Evolutionary conservation across 192 early-diverging fungal genomes (phyloP).

Genomic region (Phlyctochytrium arcticum): DNA sequence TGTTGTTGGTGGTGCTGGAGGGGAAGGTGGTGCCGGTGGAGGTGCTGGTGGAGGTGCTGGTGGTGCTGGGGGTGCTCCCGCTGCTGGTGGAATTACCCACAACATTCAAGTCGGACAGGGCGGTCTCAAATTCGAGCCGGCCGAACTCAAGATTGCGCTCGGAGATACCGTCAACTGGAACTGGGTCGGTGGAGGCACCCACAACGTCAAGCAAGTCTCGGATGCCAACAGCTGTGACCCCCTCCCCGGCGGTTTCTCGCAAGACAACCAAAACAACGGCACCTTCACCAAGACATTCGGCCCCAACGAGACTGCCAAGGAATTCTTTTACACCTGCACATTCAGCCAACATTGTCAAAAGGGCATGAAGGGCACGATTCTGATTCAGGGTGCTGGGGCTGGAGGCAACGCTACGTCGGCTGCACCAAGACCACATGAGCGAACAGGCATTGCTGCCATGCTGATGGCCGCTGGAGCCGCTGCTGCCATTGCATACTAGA

Average conservation of each 20-base stretch:
- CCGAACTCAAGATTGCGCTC: constrained; percentile 1
- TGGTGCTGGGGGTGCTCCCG: background rate
- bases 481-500: too few species aligned
- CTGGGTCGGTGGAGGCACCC: background rate
- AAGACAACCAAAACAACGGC: constrained; percentile 1
- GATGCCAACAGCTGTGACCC: constrained; percentile 1
- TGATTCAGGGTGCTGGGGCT: background rate
- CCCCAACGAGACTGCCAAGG: constrained; percentile 5
- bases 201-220: constrained; percentile 28
- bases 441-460: too few species aligned
- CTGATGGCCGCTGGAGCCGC: too few species aligned
- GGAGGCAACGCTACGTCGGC: background rate
- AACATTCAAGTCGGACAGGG: constrained; percentile 5
- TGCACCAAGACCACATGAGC: too few species aligned
- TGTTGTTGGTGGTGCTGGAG: background rate
- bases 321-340: constrained; percentile 21
- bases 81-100: constrained; percentile 1
- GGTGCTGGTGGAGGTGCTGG: background rate
- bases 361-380: constrained; percentile 20
- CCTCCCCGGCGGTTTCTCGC: constrained; percentile 8
- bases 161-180: constrained; percentile 18
- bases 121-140: constrained; percentile 16
- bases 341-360: constrained; percentile 18
- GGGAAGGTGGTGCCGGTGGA: background rate
- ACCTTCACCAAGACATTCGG: constrained; percentile 7